Evolutionary conservation across 805 yeast species (phyloP).

Genomic region (Teunomyces stri): DNA sequence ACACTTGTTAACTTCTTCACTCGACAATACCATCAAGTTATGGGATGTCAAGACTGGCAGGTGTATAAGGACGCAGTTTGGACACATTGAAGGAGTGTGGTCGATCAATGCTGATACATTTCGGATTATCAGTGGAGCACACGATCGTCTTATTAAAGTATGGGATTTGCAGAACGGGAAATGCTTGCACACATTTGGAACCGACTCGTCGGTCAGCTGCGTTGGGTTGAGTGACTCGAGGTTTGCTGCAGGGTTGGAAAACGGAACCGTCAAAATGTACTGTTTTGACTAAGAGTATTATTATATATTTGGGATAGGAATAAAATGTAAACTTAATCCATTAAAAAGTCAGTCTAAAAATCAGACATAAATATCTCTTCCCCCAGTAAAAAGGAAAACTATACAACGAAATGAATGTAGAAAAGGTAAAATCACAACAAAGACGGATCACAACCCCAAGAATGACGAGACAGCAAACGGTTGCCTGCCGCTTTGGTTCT

Average conservation of each 20-base stretch:
- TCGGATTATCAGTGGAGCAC: slow-evolving; percentile 91
- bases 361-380: too few relatives aligned
- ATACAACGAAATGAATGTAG: neutral
- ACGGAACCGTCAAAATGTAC: slow-evolving; percentile 82
- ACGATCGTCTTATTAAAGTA: slow-evolving; percentile 82
- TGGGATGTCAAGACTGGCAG: slow-evolving; percentile 89
- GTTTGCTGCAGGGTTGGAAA: slow-evolving; percentile 86
- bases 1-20: slow-evolving; percentile 79
- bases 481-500: neutral
- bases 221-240: slow-evolving; percentile 88
- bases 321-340: neutral
- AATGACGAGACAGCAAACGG: slow-evolving; percentile 9
- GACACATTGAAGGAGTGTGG: slow-evolving; percentile 99
- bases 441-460: slow-evolving; percentile 2
- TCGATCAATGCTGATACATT: slow-evolving; percentile 94
- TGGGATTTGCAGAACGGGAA: slow-evolving; percentile 97
- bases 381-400: neutral
- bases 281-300: slow-evolving; percentile 55
- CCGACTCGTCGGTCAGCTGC: slow-evolving; percentile 56
- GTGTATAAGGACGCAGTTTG: slow-evolving; percentile 92
- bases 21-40: slow-evolving; percentile 88
- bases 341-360: neutral
- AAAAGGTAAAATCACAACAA: neutral
- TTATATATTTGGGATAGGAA: neutral
- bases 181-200: slow-evolving; percentile 90